Evolutionary conservation across 2,329 filamentous ascomycete genomes (phyloP).

Genomic region (Diaporthe citrichinensis): DNA sequence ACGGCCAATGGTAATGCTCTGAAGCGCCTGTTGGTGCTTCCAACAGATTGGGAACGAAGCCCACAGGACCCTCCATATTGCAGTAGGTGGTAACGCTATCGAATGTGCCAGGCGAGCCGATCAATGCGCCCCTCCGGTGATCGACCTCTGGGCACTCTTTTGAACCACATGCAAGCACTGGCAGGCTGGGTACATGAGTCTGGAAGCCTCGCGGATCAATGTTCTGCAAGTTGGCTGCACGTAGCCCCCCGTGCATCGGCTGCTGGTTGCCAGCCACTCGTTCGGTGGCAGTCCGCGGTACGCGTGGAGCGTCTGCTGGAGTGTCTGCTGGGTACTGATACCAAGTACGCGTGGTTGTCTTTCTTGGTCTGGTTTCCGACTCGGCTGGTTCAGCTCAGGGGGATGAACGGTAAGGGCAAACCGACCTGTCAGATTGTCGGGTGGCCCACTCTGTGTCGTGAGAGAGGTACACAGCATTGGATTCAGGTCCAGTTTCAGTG

Average conservation of each 20-base stretch:
- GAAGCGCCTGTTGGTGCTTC: conserved; percentile 27
- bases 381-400: conserved; percentile 13
- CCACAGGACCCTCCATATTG: conserved; percentile 30
- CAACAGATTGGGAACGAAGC: conserved; percentile 25
- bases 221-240: background rate
- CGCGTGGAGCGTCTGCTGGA: background rate
- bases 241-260: background rate
- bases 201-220: background rate
- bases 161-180: conserved; percentile 6
- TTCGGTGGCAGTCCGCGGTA: background rate
- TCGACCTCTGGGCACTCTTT: background rate
- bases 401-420: background rate
- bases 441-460: background rate
- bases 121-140: conserved; percentile 18
- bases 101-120: conserved; percentile 12
- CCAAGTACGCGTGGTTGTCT: conserved; percentile 5
- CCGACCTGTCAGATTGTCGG: conserved; percentile 22
- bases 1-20: background rate
- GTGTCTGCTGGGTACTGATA: background rate
- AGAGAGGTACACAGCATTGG: background rate
- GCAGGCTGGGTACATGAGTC: background rate
- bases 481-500: conserved; percentile 20
- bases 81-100: conserved; percentile 24
- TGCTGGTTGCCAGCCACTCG: too few relatives aligned
- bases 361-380: background rate